Conservation (phyloP, 1,284 basidiomycete species). For the Cryptococcus sp. region DNA sequence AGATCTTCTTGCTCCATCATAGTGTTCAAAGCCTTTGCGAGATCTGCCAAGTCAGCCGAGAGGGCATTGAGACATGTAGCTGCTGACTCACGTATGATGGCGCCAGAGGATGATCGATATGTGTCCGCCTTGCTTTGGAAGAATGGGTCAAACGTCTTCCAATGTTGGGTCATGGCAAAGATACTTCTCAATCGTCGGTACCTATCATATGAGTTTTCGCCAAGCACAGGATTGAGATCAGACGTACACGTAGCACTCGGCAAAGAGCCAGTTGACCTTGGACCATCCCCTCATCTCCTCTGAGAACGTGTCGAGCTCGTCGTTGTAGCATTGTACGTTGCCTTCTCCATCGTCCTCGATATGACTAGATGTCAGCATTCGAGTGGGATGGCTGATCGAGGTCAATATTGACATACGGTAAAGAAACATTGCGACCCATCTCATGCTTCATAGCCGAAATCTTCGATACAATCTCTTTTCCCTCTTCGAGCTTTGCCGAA, state of each 20-base stretch:
- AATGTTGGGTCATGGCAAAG: constrained; percentile 65
- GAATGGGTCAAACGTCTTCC: constrained; percentile 82
- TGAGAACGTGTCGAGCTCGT: constrained; percentile 56
- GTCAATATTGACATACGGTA: constrained; percentile 56
- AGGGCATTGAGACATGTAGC: not conserved
- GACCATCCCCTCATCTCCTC: constrained; percentile 74
- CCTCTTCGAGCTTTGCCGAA: constrained; percentile 54
- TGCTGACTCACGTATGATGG: constrained; percentile 63
- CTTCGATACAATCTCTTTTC: constrained; percentile 70
- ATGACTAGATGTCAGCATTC: constrained; percentile 15
- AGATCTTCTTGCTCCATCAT: constrained; percentile 33
- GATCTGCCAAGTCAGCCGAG: constrained; percentile 35
- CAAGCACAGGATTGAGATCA: not conserved
- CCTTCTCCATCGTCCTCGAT: constrained; percentile 68
- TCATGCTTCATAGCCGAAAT: constrained; percentile 81
- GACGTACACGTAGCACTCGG: constrained; percentile 65
- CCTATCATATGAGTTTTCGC: constrained; percentile 45
- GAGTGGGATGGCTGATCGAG: no score
- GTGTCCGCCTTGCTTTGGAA: constrained; percentile 70
- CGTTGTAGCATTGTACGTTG: constrained; percentile 65
- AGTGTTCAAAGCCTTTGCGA: constrained; percentile 39
- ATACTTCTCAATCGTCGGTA: constrained; percentile 78
- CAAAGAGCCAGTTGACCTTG: constrained; percentile 84
- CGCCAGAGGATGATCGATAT: constrained; percentile 71
- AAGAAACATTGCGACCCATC: constrained; percentile 71